Base-by-base conservation (phyloP, 257 asterid species). In the Gentiana macrophylla region DNA sequence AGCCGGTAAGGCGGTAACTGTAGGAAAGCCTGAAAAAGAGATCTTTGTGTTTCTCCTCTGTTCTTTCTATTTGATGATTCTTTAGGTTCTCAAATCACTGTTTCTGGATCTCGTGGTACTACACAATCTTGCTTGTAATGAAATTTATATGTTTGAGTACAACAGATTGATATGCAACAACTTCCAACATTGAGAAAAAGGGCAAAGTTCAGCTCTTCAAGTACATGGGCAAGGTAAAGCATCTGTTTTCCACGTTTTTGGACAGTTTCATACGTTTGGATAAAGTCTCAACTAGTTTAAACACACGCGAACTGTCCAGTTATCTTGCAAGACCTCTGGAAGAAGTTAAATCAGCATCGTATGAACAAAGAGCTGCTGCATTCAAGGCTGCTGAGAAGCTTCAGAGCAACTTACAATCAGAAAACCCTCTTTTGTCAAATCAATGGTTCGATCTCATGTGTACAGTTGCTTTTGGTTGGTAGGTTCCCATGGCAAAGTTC, bases 401-500 rank as follows among this genome's bases (percentile, higher is more conserved):
- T 60, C 81, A 70, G 57, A 77, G 75, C 77, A 79, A 81, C 62
- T 73, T 86, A 60, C 74, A 70, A 60, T 64, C 79, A 47, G 84
- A 47, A 56, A 68, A 79, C 52, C 95, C 51, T 79, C 84, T 15
- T 86, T 86, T 35, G 71, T 89, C 59, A 89, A 86, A 73, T 78
- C 95, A 57, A 86, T 89, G 97, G 74, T 83, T 49, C 85, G 97
- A 9, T 86, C 97, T 43, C 97, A 89, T 66, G 97, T 89, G n/a
- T 89, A 86, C 54, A 86, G 95, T 60, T 86, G 97, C 69, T 89
- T 86, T 77, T 86, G 97, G 97, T 60, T 89, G 95, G 97, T 89
- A 71, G 76, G 94, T 81, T 6, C 45, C 61, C 32, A 54, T 54
- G 24, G 24, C 24, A 24, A 24, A 24, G 24, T 24, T 0, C 24